Evolutionary conservation across 495 filamentous ascomycete species (phyloP).

Genomic region (Staphylotrichum longicolle): DNA sequence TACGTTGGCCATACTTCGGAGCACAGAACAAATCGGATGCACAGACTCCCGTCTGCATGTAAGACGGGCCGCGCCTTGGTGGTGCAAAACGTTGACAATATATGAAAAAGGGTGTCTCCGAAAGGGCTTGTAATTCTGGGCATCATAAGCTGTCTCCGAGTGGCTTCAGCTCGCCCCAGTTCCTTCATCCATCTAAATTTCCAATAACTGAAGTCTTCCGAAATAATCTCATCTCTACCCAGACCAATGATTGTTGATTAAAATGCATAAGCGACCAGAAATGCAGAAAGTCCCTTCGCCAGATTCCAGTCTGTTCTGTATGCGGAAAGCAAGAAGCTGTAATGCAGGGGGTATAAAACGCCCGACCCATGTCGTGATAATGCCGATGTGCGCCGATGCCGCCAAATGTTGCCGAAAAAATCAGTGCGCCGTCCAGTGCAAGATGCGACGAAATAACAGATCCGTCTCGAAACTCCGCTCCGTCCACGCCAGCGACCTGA

Average conservation of each 20-base stretch:
- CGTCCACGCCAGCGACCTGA: too few species aligned
- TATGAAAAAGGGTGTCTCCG: too few species aligned
- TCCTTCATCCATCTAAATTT: too few species aligned
- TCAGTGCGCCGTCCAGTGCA: conserved; percentile 13
- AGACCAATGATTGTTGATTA: not conserved
- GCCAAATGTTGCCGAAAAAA: conserved; percentile 15
- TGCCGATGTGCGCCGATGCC: conserved; percentile 14
- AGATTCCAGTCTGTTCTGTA: conserved; percentile 16
- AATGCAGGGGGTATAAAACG: conserved; percentile 23
- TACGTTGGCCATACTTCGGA: not conserved
- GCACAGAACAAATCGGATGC: not conserved
- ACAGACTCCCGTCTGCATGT: conserved; percentile 2
- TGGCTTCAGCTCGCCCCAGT: too few species aligned
- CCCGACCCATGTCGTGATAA: conserved; percentile 16
- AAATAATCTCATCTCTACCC: not conserved
- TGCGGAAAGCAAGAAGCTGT: conserved; percentile 12
- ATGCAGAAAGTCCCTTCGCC: conserved; percentile 1
- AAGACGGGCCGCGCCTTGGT: not conserved
- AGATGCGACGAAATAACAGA: conserved; percentile 9
- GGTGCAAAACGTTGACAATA: too few species aligned
- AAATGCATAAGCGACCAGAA: not conserved
- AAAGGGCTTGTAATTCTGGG: too few species aligned
- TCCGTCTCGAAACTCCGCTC: too few species aligned
- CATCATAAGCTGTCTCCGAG: too few species aligned
- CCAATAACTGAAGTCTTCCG: not conserved